Percentiles rank a stretch among this genome's conserved stretches.
Evolutionary conservation across 257 asterid species (phyloP).

Genomic region (Nemophila menziesii): DNA sequence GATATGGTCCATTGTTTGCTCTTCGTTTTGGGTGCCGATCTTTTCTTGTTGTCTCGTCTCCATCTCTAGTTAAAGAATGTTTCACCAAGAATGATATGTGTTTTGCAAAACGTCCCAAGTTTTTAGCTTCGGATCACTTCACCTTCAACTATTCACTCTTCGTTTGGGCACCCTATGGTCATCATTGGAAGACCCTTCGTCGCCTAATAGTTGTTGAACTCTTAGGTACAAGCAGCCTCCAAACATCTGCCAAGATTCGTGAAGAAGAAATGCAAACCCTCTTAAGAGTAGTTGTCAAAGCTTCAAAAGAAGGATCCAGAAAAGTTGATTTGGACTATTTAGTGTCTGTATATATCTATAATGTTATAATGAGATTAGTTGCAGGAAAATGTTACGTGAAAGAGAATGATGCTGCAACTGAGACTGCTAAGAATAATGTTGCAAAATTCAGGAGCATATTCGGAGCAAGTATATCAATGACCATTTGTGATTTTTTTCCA

Average conservation of each 20-base stretch:
- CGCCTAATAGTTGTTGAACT: too few species aligned
- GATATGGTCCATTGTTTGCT: slow-evolving; percentile 31
- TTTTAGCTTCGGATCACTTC: slow-evolving; percentile 22
- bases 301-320: background rate
- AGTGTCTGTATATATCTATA: slow-evolving; percentile 18
- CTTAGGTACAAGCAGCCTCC: slow-evolving; percentile 30
- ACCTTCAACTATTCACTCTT: slow-evolving; percentile 25
- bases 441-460: background rate
- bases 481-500: slow-evolving; percentile 6
- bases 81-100: slow-evolving; percentile 37
- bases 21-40: slow-evolving; percentile 33
- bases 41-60: slow-evolving; percentile 31
- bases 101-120: slow-evolving; percentile 40
- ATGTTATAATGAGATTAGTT: slow-evolving; percentile 21
- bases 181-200: slow-evolving; percentile 37
- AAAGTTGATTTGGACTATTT: slow-evolving; percentile 27
- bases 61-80: slow-evolving; percentile 33
- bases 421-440: slow-evolving; percentile 15
- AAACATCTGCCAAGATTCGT: slow-evolving; percentile 21
- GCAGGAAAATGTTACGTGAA: slow-evolving; percentile 25
- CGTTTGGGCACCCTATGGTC: slow-evolving; percentile 28
- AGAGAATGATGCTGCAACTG: slow-evolving; percentile 25
- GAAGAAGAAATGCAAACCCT: slow-evolving; percentile 21
- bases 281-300: slow-evolving; percentile 10
- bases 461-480: slow-evolving; percentile 11